Evolutionary conservation across 1,284 basidiomycete genomes (phyloP), one percentile per base, ranked within the genome.

Genomic region (Athelia sp.): DNA sequence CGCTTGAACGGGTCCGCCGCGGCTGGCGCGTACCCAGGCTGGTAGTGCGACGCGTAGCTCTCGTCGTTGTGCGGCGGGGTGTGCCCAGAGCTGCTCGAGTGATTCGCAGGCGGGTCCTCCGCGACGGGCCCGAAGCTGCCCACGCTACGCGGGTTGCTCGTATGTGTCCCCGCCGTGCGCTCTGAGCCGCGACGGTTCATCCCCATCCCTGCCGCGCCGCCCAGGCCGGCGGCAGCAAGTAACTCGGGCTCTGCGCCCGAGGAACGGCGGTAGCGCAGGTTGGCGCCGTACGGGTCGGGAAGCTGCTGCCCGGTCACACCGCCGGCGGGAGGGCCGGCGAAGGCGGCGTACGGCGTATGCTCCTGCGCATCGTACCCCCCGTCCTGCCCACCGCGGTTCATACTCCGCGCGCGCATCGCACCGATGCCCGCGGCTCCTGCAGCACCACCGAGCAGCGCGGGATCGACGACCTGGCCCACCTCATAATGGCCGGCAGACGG

Each of bases 281-380:
- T 52, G 23, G 49, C 45, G 15, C 48, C 49, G 8, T 21, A n/a
- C 10, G 48, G 24, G 29, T 53, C 51, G 9, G 38, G 29, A 4
- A 22, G 21, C 47, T 53, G 50, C 19, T 49, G 47, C 11, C 18
- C 43, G 32, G 23, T 4, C 34, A 31, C 11, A 15, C 40, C 18
- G 34, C 48, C 34, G 40, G 46, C 9, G 26, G 8, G 31, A 43
- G 50, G 49, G 1, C 66, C 70, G 1, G 70, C 70, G 52, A 80
- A 78, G 3, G 76, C 76, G 22, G 76, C 65, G 51, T 79, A 80
- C 6, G 77, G 78, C 0, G 69, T 59, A 1, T 63, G 60, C 3
- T 67, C 73, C 13, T n/a, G n/a, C n/a, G n/a, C n/a, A n/a, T 76
- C 72, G 21, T 69, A 73, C 9, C 66, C 64, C 0, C 65, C 66